Conservation (phyloP, 257 asterid genomes). For the Nicotiana knightiana region DNA sequence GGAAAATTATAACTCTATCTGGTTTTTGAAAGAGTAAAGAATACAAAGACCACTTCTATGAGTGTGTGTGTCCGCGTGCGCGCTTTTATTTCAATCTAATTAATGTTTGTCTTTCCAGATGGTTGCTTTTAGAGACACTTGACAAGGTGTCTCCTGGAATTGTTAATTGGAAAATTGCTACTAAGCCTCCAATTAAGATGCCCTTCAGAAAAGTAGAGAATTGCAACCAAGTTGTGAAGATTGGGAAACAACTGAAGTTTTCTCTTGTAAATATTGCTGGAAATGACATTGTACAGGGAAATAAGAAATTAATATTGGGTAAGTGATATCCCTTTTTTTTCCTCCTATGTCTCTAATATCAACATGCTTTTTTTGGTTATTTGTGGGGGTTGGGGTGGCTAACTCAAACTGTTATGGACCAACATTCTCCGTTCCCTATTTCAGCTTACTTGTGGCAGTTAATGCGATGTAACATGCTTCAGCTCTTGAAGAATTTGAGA, state of each 20-base stretch:
- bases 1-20: neutral
- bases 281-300: constrained; percentile 94
- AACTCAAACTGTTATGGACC: neutral
- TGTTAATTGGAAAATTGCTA: constrained; percentile 88
- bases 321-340: neutral
- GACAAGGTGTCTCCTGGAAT: constrained; percentile 95
- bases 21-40: neutral
- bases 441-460: constrained; percentile 96
- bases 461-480: constrained; percentile 92
- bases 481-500: constrained; percentile 79
- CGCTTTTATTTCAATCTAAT: neutral
- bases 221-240: constrained; percentile 94
- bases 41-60: neutral
- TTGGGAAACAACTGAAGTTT: constrained; percentile 89
- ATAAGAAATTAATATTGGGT: constrained; percentile 86
- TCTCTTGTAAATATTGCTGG: constrained; percentile 96
- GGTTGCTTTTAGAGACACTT: constrained; percentile 89
- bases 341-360: neutral
- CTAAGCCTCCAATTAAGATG: constrained; percentile 94
- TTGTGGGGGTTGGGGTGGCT: neutral
- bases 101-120: constrained; percentile 40
- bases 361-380: neutral
- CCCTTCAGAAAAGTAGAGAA: constrained; percentile 95
- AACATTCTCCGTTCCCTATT: constrained; percentile 9
- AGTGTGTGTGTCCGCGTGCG: neutral